Evolutionary conservation across 177 flowering plant species (phyloP), one percentile per base, ranked within the genome.

Genomic region (Vitis hybrid): DNA sequence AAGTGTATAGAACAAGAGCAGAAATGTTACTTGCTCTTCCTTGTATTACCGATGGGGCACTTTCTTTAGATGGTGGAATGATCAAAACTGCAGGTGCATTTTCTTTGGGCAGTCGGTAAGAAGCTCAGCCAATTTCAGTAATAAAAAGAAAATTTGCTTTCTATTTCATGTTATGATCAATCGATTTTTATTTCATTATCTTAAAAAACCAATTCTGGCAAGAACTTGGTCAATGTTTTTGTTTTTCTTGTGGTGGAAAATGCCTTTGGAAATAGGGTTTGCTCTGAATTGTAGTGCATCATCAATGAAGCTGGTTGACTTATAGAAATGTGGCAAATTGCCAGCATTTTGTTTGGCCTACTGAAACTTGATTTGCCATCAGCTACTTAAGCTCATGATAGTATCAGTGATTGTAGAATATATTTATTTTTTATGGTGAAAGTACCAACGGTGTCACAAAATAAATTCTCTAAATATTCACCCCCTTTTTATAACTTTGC

Each of bases 1-100:
- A 93, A 87, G 92, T 95, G 30, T 95, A 93, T 66, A 81, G 68
- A 70, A 87, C 97, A 15, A 85, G 91, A 65, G 82, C 75, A 54
- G 94, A 90, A 14, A 93, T 95, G 98, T 56, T 81, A 46, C 74
- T 5, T 76, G 98, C 99, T 60, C 82, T 80, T 56, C 89, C 98
- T 50, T 93, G 77, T 52, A 81, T 90, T 66, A 85, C 75, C 68
- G 89, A 88, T 70, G 98, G 99, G 48, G 99, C 99, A 35, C 27
- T 95, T 19, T 93, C 99, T 52, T 84, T 95, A 52, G 99, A 95
- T 82, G 99, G 99, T 50, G 97, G 97, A 40, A 86, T 95, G 64
- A 80, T 93, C 21, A 91, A 68, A 78, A 60, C 77, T 63, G 56
- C 75, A 68, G 94, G 92, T 62, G 70, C 83, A 0, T 89, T 81